Percentiles rank a stretch among this genome's conserved stretches.
phyloP scores from a whole-genome alignment of 2,329 filamentous ascomycete genomes.

The Penicillium sp. region DNA sequence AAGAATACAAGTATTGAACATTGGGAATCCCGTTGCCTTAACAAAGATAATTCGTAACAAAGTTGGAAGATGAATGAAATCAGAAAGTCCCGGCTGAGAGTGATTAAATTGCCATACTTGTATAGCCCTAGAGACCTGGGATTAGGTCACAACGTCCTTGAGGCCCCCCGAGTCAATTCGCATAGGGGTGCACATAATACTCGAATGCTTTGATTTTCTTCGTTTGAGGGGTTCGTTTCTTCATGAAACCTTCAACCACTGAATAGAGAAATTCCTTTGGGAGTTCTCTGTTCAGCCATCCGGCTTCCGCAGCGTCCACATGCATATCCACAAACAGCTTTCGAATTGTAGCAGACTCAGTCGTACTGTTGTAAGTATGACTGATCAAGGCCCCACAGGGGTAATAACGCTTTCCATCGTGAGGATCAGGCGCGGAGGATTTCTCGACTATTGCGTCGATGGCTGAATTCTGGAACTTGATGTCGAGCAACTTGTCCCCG shows the following conservation, averaged over 20 bases:
- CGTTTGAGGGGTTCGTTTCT: neutral
- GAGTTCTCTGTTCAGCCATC: neutral
- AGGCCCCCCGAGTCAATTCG: no score
- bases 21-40: no score
- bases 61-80: neutral
- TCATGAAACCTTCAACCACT: neutral
- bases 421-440: neutral
- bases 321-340: neutral
- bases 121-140: neutral
- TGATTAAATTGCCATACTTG: neutral
- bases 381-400: neutral
- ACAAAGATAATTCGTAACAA: neutral
- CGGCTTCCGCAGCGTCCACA: accelerated
- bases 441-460: neutral
- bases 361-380: neutral
- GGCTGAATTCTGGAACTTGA: neutral
- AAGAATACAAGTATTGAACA: neutral
- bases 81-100: neutral
- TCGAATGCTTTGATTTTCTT: neutral
- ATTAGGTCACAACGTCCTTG: neutral
- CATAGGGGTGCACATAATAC: neutral
- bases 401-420: neutral
- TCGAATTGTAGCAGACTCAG: neutral
- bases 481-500: neutral
- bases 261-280: neutral